Conservation (phyloP, 176 grass and related monocot species). For the maize (Zea mays) region DNA sequence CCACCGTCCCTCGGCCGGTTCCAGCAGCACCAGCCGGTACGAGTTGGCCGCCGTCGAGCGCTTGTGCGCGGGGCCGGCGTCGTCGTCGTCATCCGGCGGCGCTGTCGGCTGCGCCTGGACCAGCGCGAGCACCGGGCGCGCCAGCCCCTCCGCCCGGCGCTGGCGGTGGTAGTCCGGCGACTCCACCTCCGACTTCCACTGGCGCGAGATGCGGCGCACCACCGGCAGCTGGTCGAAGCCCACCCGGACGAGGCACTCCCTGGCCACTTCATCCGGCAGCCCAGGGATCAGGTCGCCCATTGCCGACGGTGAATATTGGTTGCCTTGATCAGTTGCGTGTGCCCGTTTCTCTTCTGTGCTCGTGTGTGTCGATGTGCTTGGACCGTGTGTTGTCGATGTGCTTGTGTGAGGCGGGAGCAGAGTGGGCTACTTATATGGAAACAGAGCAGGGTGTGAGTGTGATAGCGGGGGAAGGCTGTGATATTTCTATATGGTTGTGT, state of each 20-base stretch:
- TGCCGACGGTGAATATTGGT: background rate
- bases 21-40: conserved; percentile 59
- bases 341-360: background rate
- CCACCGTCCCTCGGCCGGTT: conserved; percentile 51
- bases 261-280: conserved; percentile 77
- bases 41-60: conserved; percentile 30
- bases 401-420: conserved; percentile 18
- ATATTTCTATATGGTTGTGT: background rate
- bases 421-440: conserved; percentile 31
- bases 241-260: conserved; percentile 87
- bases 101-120: conserved; percentile 38
- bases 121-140: conserved; percentile 37
- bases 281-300: conserved; percentile 75
- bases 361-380: too few relatives aligned
- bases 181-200: conserved; percentile 76
- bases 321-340: background rate
- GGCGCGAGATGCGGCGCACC: conserved; percentile 64
- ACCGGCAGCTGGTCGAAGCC: conserved; percentile 62
- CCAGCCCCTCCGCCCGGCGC: conserved; percentile 41
- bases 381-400: background rate
- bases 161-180: conserved; percentile 53
- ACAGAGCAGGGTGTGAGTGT: background rate
- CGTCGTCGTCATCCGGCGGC: background rate
- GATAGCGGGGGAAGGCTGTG: background rate
- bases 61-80: conserved; percentile 11